phyloP scores from a whole-genome alignment of 2,329 filamentous ascomycete genomes.

The Monilinia vaccinii-corymbosi region DNA sequence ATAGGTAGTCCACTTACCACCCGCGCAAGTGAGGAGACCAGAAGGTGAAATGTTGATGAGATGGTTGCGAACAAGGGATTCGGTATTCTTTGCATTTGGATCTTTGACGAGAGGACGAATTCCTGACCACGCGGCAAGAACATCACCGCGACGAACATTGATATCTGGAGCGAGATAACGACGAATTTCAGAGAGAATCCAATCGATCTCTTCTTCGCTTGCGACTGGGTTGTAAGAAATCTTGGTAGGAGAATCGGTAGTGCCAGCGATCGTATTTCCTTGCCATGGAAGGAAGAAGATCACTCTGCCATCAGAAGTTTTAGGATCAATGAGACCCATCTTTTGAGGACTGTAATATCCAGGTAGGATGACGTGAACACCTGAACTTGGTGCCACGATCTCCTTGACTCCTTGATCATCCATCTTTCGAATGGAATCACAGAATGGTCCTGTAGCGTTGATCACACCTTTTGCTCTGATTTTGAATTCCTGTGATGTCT shows the following conservation, averaged over 20 bases:
- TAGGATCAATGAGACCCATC: slow-evolving; percentile 82
- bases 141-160: slow-evolving; percentile 73
- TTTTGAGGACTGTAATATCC: slow-evolving; percentile 78
- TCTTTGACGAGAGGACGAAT: slow-evolving; percentile 81
- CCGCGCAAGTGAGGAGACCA: slow-evolving; percentile 75
- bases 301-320: slow-evolving; percentile 78
- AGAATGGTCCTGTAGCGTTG: slow-evolving; percentile 85
- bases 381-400: slow-evolving; percentile 78
- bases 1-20: slow-evolving; percentile 90
- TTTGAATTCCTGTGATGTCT: slow-evolving; percentile 52
- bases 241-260: slow-evolving; percentile 68
- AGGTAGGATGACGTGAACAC: slow-evolving; percentile 78
- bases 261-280: slow-evolving; percentile 84
- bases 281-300: slow-evolving; percentile 95
- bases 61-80: slow-evolving; percentile 82
- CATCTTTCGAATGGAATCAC: slow-evolving; percentile 76
- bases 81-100: slow-evolving; percentile 75
- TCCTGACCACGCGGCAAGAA: slow-evolving; percentile 84
- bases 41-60: slow-evolving; percentile 71
- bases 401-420: slow-evolving; percentile 64
- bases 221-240: slow-evolving; percentile 68
- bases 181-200: slow-evolving; percentile 77
- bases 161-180: slow-evolving; percentile 78
- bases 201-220: slow-evolving; percentile 75
- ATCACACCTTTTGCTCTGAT: slow-evolving; percentile 74